phyloP scores from a whole-genome alignment of 1,139 yeast genomes.

The Blastobotrys petasosporus region DNA sequence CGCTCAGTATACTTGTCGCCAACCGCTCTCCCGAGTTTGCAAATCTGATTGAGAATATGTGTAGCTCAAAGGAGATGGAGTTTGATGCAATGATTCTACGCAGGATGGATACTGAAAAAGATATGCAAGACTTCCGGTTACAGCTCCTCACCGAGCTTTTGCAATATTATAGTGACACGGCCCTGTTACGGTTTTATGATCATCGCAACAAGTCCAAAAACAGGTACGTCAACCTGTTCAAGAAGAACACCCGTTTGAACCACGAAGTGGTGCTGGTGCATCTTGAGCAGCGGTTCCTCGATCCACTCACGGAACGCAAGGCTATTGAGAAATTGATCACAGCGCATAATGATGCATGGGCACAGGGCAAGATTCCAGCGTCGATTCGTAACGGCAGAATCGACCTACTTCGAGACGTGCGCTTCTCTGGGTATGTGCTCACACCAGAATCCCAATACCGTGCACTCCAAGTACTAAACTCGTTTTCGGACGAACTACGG shows the following conservation, averaged over 20 bases:
- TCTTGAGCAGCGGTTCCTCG: conserved; percentile 26
- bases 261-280: conserved; percentile 31
- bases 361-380: conserved; percentile 13
- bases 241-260: conserved; percentile 25
- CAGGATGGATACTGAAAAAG: conserved; percentile 22
- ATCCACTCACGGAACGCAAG: conserved; percentile 31
- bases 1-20: conserved; percentile 39
- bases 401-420: conserved; percentile 24
- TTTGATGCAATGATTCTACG: conserved; percentile 40
- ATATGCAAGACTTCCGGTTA: conserved; percentile 25
- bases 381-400: conserved; percentile 18
- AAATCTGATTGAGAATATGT: conserved; percentile 27
- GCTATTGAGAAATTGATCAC: conserved; percentile 29
- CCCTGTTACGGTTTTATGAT: conserved; percentile 38
- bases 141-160: conserved; percentile 35
- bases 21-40: conserved; percentile 37
- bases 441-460: too few species aligned
- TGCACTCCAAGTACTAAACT: too few species aligned
- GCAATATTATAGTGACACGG: conserved; percentile 28
- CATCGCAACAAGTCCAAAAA: conserved; percentile 38
- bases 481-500: too few species aligned
- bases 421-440: conserved; percentile 22
- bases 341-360: conserved; percentile 30
- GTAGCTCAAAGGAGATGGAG: conserved; percentile 26
- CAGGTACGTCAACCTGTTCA: conserved; percentile 33